Evolutionary conservation across 2,329 filamentous ascomycete genomes (phyloP).

Genomic region (Neonectria hederae): DNA sequence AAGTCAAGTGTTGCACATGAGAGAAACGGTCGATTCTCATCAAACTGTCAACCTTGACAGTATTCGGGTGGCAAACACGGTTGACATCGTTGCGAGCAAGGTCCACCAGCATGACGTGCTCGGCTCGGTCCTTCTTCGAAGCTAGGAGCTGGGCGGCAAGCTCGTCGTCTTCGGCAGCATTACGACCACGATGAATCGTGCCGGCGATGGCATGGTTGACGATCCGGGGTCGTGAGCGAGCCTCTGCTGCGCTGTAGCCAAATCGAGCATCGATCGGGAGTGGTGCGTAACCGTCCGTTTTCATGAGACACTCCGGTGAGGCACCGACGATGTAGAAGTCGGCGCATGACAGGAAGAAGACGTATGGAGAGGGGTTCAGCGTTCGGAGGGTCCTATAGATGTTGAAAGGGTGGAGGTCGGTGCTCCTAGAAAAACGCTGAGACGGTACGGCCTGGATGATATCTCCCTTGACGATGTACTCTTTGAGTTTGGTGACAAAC

Average conservation of each 20-base stretch:
- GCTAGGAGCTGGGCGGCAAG: conserved; percentile 69
- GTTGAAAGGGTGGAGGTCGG: conserved; percentile 94
- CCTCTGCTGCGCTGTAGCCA: conserved; percentile 38
- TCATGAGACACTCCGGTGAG: conserved; percentile 93
- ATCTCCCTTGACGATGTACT: conserved; percentile 90
- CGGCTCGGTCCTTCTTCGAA: conserved; percentile 84
- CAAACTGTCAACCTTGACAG: conserved; percentile 88
- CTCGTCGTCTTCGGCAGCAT: conserved; percentile 82
- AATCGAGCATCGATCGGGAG: conserved; percentile 39
- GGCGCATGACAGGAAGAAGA: conserved; percentile 93
- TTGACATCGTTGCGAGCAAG: conserved; percentile 97
- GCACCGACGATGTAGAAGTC: conserved; percentile 96
- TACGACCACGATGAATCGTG: conserved; percentile 83
- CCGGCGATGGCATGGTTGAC: conserved; percentile 98
- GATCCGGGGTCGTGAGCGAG: conserved; percentile 79
- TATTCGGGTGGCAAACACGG: conserved; percentile 89
- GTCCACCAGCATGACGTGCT: conserved; percentile 98
- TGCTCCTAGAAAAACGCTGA: conserved; percentile 90
- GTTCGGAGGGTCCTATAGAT: conserved; percentile 95
- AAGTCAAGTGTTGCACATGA: conserved; percentile 96
- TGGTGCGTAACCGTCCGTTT: conserved; percentile 56
- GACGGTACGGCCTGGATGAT: conserved; percentile 98
- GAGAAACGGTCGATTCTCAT: conserved; percentile 97
- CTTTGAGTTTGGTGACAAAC: conserved; percentile 87
- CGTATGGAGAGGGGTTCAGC: conserved; percentile 97